Conservation (phyloP, 352 stramenopile species). For the Phytophthora parvispora region DNA sequence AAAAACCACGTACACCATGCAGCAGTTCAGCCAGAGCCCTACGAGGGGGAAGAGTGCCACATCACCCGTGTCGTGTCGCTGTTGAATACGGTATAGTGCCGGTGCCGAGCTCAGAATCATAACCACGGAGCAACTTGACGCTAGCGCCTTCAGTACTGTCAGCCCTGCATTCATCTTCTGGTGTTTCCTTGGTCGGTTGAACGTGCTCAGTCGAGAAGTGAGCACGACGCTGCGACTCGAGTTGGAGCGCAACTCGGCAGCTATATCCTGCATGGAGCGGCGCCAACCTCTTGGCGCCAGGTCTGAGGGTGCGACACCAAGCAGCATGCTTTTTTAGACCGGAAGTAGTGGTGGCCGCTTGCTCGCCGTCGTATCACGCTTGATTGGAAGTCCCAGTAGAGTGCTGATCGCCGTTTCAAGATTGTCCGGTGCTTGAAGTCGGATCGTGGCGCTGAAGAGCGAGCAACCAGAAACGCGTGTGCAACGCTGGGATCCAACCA, state of each 20-base stretch:
- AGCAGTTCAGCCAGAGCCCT: slow-evolving; percentile 43
- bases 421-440: slow-evolving; percentile 11
- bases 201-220: slow-evolving; percentile 17
- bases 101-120: slow-evolving; percentile 43
- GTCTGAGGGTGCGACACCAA: background rate
- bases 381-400: slow-evolving; percentile 18
- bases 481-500: background rate
- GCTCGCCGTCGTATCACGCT: slow-evolving; percentile 13
- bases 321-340: slow-evolving; percentile 5
- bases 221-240: background rate
- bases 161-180: slow-evolving; percentile 31
- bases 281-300: background rate
- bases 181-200: background rate
- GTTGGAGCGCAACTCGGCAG: background rate
- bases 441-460: background rate
- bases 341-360: background rate
- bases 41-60: slow-evolving; percentile 39
- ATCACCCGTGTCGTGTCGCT: slow-evolving; percentile 31
- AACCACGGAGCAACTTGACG: slow-evolving; percentile 42
- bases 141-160: slow-evolving; percentile 36
- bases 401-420: slow-evolving; percentile 2
- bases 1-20: slow-evolving; percentile 34
- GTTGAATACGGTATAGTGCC: slow-evolving; percentile 45
- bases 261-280: background rate
- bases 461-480: too few relatives aligned